Conservation (phyloP, 2,329 filamentous ascomycete genomes). For the Diaporthe sp. region DNA sequence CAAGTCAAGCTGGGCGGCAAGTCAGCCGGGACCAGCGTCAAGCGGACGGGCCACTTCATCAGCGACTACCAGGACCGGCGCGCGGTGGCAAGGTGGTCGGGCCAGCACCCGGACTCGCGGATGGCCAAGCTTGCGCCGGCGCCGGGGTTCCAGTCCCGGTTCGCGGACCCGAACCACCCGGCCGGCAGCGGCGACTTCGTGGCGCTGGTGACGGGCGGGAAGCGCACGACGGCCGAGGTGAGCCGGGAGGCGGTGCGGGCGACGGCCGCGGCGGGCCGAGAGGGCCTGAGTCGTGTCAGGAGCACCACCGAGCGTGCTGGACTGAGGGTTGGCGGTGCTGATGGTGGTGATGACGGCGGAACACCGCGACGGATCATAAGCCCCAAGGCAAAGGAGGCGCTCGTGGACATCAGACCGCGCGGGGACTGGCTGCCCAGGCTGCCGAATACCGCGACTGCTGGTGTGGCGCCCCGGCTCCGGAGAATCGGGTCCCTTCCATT, state of each 20-base stretch:
- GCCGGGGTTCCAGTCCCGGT: constrained; percentile 40
- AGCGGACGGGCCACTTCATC: constrained; percentile 38
- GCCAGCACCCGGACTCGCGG: constrained; percentile 32
- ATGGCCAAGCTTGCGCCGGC: constrained; percentile 37
- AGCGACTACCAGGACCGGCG: constrained; percentile 38
- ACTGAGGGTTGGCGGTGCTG: background rate
- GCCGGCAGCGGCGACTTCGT: constrained; percentile 41
- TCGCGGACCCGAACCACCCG: constrained; percentile 42
- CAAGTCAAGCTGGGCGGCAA: constrained; percentile 36
- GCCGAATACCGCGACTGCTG: background rate
- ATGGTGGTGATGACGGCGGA: background rate
- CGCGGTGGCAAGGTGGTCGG: constrained; percentile 38
- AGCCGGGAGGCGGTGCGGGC: background rate
- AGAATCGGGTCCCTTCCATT: constrained; percentile 16
- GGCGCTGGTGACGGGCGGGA: constrained; percentile 40
- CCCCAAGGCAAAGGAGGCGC: background rate
- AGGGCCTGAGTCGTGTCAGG: background rate
- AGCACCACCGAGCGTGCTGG: background rate
- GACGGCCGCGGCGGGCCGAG: background rate
- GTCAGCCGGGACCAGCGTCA: constrained; percentile 25
- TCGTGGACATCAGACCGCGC: background rate
- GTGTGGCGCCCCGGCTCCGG: background rate
- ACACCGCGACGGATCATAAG: background rate
- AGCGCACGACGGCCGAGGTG: constrained; percentile 7
- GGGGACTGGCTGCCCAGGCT: background rate